phyloP scores from a whole-genome alignment of 139 green algal genomes.

The Volvox africanus region DNA sequence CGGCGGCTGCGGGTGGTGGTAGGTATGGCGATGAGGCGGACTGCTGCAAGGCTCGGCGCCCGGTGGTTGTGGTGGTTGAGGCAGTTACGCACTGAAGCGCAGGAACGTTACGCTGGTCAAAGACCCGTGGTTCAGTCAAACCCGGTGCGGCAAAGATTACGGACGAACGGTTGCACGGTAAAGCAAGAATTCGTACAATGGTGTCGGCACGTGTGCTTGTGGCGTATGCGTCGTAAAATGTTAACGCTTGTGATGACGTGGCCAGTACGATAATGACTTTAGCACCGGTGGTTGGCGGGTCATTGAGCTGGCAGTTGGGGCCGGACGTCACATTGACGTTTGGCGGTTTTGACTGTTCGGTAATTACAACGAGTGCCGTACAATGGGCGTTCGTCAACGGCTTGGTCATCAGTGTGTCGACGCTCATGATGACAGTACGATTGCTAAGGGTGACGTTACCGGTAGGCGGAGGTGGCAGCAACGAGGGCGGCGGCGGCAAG shows the following conservation, averaged over 20 bases:
- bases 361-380: conserved; percentile 24
- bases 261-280: conserved; percentile 40
- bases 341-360: conserved; percentile 10
- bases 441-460: conserved; percentile 43
- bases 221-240: conserved; percentile 43
- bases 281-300: conserved; percentile 41
- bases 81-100: neutral
- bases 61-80: neutral
- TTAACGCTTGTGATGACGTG: neutral
- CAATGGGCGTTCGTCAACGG: conserved; percentile 24
- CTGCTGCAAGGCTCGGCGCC: neutral
- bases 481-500: neutral
- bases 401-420: conserved; percentile 18
- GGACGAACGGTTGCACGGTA: conserved; percentile 39
- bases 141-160: conserved; percentile 43
- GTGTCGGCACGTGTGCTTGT: conserved; percentile 33
- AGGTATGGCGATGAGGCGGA: too few species aligned
- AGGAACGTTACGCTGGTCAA: conserved; percentile 45
- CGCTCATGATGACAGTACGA: conserved; percentile 40
- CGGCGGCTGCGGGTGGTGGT: neutral
- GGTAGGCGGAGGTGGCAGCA: neutral
- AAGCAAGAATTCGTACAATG: conserved; percentile 10
- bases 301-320: conserved; percentile 42
- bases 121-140: conserved; percentile 30
- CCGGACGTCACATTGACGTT: conserved; percentile 23